phyloP scores from a whole-genome alignment of 192 early-diverging fungal genomes.

The Umbelopsis sp. region DNA sequence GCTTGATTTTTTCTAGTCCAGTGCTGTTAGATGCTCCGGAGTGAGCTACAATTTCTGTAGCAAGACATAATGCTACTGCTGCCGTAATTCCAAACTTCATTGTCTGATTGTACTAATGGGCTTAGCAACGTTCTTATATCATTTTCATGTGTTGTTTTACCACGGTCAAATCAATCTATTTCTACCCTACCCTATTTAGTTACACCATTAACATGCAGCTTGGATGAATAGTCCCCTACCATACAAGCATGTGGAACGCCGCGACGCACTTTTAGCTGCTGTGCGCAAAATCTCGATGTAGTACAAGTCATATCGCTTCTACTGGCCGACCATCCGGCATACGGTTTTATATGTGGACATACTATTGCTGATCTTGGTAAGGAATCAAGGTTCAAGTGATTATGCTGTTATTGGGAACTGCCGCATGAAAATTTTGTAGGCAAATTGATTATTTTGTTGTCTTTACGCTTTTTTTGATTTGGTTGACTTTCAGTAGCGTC shows the following conservation, averaged over 20 bases:
- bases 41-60: background rate
- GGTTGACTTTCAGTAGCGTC: no score
- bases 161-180: no score
- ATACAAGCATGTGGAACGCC: background rate
- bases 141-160: no score
- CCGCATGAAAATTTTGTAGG: no score
- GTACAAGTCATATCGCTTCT: background rate
- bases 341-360: no score
- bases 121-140: background rate
- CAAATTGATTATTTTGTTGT: no score
- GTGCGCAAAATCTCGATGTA: background rate
- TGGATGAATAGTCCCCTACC: background rate
- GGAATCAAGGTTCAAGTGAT: no score
- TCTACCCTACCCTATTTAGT: no score
- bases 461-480: no score
- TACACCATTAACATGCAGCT: no score
- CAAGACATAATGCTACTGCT: background rate
- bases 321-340: background rate
- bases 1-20: conserved; percentile 31
- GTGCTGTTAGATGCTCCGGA: background rate
- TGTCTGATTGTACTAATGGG: background rate
- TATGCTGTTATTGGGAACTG: no score
- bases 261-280: background rate
- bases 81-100: conserved; percentile 3
- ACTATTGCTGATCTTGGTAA: no score